Evolutionary conservation across 805 yeast species (phyloP), one percentile per base, ranked within the genome.

Genomic region (Saturnispora besseyi): DNA sequence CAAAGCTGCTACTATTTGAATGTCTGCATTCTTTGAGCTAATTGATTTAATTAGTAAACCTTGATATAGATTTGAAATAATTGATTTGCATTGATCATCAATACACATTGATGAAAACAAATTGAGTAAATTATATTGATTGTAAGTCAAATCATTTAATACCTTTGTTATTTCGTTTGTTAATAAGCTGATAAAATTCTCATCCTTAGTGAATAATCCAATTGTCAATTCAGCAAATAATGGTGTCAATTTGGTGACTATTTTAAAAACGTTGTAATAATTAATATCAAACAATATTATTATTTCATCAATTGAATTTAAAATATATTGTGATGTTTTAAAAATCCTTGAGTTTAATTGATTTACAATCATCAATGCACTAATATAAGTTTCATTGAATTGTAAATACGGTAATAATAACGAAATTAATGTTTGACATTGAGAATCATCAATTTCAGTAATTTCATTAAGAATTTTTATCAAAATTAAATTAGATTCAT

Each of bases 71-170:
- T 70, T 67, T 1, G 77, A 66, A 40, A 78, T 75, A 38, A 66
- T 65, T n/a, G 60, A 63, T 50, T 85, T 70, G 31, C 79, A 69
- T 1, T 64, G 59, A 37, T 79, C 81, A 48, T 73, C 75, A 24
- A 78, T 68, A 55, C 84, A 77, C 0, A 81, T 73, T 15, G 64
- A 63, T 0, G 77, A 71, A 29, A 77, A 61, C 13, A 76, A 51
- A 3, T 46, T 40, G 6, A 77, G 51, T 0, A 75, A 55, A 7
- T 22, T 51, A 21, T 50, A 41, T 9, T 55, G 44, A 12, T 55
- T 40, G 6, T 37, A 37, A 21, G 34, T 34, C 12, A 50, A 15
- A 38, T 50, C 24, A 45, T 48, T 34, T 18, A 41, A 8, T 3
- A 10, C 22, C 13, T 42, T 42, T 3, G 59, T 57, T 7, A 54